Evolutionary conservation across 179 eudicot species (phyloP), one percentile per base, ranked within the genome.

Genomic region (Heliamphora pulchella): DNA sequence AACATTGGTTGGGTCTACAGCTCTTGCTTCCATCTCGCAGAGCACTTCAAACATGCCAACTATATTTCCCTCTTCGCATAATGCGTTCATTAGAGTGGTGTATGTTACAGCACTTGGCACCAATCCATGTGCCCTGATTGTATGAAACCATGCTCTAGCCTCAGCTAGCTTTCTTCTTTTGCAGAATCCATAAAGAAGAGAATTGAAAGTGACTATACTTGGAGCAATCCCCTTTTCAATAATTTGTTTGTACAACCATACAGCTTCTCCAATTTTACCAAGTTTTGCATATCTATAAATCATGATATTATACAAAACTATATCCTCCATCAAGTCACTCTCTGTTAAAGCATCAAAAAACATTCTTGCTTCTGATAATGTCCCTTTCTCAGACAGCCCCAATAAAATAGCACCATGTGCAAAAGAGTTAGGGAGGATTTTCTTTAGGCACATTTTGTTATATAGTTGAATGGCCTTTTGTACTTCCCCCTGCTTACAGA

Each of bases 1-100:
- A 70, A 91, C 89, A 81, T 85, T 89, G 44, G 90, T 95, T 20
- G 94, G 94, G 71, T 85, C 72, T 72, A 93, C 73, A 76, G 78
- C 79, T 78, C 84, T 81, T 62, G 76, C 79, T 79, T 85, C 79
- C 95, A 95, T 95, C 84, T 90, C 89, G 54, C 74, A 63, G 53
- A 89, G 77, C 89, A 93, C 82, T 57, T 84, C 86, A 43, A 83
- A 72, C 89, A 90, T 79, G 69, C 86, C 86, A 69, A 41, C 9
- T 44, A 74, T 67, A 59, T 91, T 65, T 76, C 89, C 91, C 71
- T 84, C 80, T 81, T 86, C 88, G 74, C 88, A 88, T 65, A 78
- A 91, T 55, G 90, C 91, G 80, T 93, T 89, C 93, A 94, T 88
- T 15, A 94, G 88, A 6, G 92, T 93, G 65, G 97, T 94, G 82